Evolutionary conservation across 2,329 filamentous ascomycete genomes (phyloP), one percentile per base, ranked within the genome.

Genomic region (Pyrenophora teres): DNA sequence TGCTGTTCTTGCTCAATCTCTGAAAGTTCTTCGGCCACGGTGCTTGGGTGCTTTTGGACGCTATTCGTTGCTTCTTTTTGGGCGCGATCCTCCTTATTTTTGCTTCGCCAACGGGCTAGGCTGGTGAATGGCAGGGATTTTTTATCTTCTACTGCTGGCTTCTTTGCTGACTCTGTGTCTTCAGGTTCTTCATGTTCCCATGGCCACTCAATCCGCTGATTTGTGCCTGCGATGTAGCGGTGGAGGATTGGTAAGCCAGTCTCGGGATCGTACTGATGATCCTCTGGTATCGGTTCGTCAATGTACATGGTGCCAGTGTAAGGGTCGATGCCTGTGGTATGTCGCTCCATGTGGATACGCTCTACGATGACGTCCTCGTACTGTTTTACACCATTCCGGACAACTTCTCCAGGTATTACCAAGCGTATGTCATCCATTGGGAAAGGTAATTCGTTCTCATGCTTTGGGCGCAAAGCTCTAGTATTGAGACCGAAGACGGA

Each of bases 361-460:
- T 74, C 70, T 30, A 73, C 68, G 23, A 75, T 57, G 45, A 72
- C 69, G 70, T 97, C 92, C 35, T 60, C 45, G 68, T 84, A 83
- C 25, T 54, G 52, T 36, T 57, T 62, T 13, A 84, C 80, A 71
- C 94, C 84, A 42, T 53, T 46, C 21, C 52, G 48, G 7, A 51
- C 55, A 13, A 80, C 79, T 46, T 95, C 60, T 46, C 66, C 78
- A 18, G 90, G 86, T 68, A 90, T 85, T 41, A 97, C 90, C 30
- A 97, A 89, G 50, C 90, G 89, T 58, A 97, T 80, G 55, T 89
- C 80, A 30, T 83, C 81, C 65, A 95, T 80, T 46, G 88, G 81
- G 27, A 96, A 72, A 27, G 85, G 78, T 45, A 83, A 70, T 63
- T 82, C 78, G 50, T 80, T 69, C 66, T 63, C 79, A 39, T 80